Base-by-base conservation (phyloP, 2,329 filamentous ascomycete genomes). In the Laburnicola sp. region DNA sequence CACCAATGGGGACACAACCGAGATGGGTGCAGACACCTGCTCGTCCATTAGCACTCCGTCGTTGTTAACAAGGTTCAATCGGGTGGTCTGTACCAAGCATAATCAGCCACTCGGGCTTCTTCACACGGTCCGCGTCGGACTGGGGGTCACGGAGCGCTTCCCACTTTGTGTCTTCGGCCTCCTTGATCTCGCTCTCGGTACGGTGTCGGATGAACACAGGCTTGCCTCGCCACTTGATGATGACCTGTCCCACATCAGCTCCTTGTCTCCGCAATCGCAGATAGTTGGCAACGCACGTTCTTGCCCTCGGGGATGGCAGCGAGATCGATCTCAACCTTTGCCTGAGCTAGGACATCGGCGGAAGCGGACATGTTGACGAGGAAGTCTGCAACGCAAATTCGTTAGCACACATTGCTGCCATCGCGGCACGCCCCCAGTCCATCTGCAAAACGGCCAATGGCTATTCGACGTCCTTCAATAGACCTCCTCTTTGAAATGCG, bases 191-290 rank as follows among this genome's bases (percentile, higher is more conserved):
- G 71, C 83, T 82, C 70, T 85, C 79, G 68, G 94, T 99, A 74
- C 94, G 91, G 87, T 99, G 94, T 77, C 94, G 92, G 85, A 99
- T 91, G 83, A 99, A 99, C 76, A 99, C 91, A 76, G 94, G 94
- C 89, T 99, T 99, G 76, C 94, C 94, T 83, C 94, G 89, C 94
- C 94, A 99, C 83, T 99, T 99, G 84, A 99, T 96, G 77, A 99
- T 95, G 75, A 99, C 87, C 88, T 92, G 70, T 44, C 39, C 51
- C 37, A 21, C 43, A 41, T 66, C 50, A 69, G 65, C 52, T 57
- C 50, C 50, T 21, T 34, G 31, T 16, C 30, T 49, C 45, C 40
- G 27, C 28, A 7, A 21, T 25, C 25, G 36, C 26, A 4, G 23
- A 26, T 32, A 41, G 2, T 41, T 37, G 32, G 30, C 39, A 32